These are phyloP conservation scores for Apiospora rasikravindrae DNA, from an alignment of 2,329 filamentous ascomycete species.

Conservation along the genomic window DNA sequence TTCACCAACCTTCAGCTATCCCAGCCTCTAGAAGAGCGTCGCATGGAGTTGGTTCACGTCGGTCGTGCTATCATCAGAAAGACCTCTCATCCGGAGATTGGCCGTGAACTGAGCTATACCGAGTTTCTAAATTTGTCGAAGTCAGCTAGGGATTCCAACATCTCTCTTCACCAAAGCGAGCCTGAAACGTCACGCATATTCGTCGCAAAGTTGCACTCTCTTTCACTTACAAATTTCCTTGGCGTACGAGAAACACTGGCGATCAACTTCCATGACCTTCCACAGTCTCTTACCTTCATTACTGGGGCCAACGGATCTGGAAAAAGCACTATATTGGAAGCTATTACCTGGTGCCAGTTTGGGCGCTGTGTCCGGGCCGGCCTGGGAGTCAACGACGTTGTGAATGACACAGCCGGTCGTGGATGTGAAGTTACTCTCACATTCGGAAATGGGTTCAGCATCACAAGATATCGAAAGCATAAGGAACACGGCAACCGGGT, in stretches of 20 bases:
- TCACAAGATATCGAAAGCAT: conserved; percentile 38
- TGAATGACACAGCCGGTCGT: conserved; percentile 37
- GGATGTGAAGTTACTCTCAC: conserved; percentile 37
- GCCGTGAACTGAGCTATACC: background rate
- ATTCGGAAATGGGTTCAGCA: conserved; percentile 39
- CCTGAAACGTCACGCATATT: conserved; percentile 29
- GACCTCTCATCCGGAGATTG: background rate
- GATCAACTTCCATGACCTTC: conserved; percentile 35
- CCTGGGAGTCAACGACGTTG: conserved; percentile 35
- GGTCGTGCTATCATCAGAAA: background rate
- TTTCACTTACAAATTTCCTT: conserved; percentile 42
- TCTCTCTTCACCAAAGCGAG: background rate
- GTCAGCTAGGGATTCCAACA: background rate
- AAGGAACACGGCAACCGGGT: conserved; percentile 33
- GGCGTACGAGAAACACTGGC: conserved; percentile 36
- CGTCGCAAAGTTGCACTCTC: conserved; percentile 30
- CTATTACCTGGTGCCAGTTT: conserved; percentile 43
- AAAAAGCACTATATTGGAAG: conserved; percentile 41
- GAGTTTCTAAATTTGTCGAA: background rate
- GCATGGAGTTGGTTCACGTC: background rate
- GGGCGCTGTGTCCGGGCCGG: conserved; percentile 38
- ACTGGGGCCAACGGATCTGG: conserved; percentile 39
- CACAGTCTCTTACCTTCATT: conserved; percentile 36
- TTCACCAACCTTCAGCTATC: background rate
- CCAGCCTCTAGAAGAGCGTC: background rate